Percentiles rank a stretch among this genome's conserved stretches.
phyloP scores from a whole-genome alignment of 805 yeast genomes.

The Lachancea thermotolerans region DNA sequence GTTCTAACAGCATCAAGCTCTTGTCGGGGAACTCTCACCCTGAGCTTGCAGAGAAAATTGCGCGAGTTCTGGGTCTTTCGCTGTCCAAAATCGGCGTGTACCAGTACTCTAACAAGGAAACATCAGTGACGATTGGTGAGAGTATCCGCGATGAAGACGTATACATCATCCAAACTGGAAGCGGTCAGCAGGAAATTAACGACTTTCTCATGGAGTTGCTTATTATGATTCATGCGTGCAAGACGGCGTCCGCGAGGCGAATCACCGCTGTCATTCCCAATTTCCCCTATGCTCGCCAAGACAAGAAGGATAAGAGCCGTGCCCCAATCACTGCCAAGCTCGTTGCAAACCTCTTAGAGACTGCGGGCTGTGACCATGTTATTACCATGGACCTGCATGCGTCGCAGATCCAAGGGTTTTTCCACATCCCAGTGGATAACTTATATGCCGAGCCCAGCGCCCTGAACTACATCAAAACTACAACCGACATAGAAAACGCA shows the following conservation, averaged over 20 bases:
- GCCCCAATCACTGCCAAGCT: slow-evolving; percentile 83
- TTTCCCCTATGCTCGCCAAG: slow-evolving; percentile 86
- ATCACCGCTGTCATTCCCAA: slow-evolving; percentile 79
- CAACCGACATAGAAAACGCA: slow-evolving; percentile 50
- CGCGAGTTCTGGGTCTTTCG: slow-evolving; percentile 51
- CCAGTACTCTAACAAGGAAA: slow-evolving; percentile 66
- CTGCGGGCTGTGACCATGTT: slow-evolving; percentile 83
- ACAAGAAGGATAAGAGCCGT: slow-evolving; percentile 75
- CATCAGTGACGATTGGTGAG: slow-evolving; percentile 70
- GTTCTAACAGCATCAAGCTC: slow-evolving; percentile 63
- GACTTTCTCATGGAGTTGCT: slow-evolving; percentile 68
- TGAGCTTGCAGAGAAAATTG: slow-evolving; percentile 63
- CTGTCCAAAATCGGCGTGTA: slow-evolving; percentile 58
- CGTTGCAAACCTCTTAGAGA: slow-evolving; percentile 73
- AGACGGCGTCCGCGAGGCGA: slow-evolving; percentile 75
- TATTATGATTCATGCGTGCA: slow-evolving; percentile 77
- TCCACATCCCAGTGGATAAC: slow-evolving; percentile 77
- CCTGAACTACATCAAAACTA: slow-evolving; percentile 63
- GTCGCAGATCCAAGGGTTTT: slow-evolving; percentile 84
- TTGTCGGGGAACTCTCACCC: slow-evolving; percentile 64
- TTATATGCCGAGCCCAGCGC: slow-evolving; percentile 80
- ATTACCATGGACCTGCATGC: slow-evolving; percentile 86
- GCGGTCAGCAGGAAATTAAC: slow-evolving; percentile 61
- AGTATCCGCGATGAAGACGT: slow-evolving; percentile 82
- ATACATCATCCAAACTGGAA: slow-evolving; percentile 71